A percentile compares a stretch with the other conserved stretches of the same genome.
Conservation (phyloP, 768 basidiomycete genomes). For the Leccinum boreale region DNA sequence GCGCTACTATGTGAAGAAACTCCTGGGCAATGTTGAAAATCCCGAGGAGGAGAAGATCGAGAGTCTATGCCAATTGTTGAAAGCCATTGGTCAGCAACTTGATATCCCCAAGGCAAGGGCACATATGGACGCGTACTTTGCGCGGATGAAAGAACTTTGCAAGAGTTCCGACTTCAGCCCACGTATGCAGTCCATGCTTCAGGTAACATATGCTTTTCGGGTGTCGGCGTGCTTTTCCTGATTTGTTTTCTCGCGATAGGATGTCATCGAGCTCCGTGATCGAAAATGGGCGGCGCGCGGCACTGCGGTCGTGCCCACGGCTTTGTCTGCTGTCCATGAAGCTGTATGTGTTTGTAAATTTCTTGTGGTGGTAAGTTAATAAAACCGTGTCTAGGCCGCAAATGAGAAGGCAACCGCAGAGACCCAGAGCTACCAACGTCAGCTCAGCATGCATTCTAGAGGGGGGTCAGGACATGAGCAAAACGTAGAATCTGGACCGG, state of each 20-base stretch:
- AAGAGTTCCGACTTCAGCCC: constrained; percentile 74
- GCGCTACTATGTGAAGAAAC: constrained; percentile 96
- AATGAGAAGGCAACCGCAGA: constrained; percentile 73
- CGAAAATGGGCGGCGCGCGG: constrained; percentile 79
- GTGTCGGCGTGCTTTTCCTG: not conserved
- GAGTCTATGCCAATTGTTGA: constrained; percentile 87
- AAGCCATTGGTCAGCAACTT: constrained; percentile 81
- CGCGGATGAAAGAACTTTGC: constrained; percentile 78
- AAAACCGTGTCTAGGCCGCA: constrained; percentile 53
- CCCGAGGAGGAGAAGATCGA: constrained; percentile 99
- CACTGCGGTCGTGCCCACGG: constrained; percentile 72
- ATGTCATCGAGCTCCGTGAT: constrained; percentile 84
- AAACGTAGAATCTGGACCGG: constrained; percentile 60
- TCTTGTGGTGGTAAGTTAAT: not conserved
- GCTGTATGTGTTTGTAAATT: constrained; percentile 48
- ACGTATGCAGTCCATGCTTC: constrained; percentile 93
- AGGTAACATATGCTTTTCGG: constrained; percentile 51
- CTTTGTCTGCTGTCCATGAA: constrained; percentile 86
- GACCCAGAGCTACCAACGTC: constrained; percentile 57
- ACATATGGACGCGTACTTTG: constrained; percentile 92
- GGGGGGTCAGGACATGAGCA: constrained; percentile 87
- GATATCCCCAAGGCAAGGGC: constrained; percentile 44
- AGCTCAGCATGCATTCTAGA: constrained; percentile 80
- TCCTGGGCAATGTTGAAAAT: constrained; percentile 88
- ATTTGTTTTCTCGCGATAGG: constrained; percentile 44